Base-by-base conservation (phyloP, 129 eudicot species). In the Chrysanthemum seticuspe region DNA sequence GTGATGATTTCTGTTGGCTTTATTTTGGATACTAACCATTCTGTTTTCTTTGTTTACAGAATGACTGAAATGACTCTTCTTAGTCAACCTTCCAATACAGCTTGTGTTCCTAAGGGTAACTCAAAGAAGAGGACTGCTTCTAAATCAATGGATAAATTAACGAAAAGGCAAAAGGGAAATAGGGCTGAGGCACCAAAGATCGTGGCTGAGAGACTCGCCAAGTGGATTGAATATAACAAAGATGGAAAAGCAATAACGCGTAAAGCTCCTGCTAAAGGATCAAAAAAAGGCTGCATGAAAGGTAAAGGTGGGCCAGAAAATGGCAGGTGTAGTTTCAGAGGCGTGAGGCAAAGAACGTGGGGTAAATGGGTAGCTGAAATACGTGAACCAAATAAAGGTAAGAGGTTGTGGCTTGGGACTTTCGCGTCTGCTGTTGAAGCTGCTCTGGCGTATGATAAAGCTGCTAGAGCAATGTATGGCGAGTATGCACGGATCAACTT, bases 321-420 rank as follows among this genome's bases (percentile, higher is more conserved):
- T 29, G 52, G 87, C 0, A 45, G 49, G 13, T 84, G 89, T 60
- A 79, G 68, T 8, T 94, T 76, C 51, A 84, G 96, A 77, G 98
- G 98, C 45, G 98, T 94, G 44, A 81, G 98, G 65, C 98, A 94
- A 79, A 83, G 98, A 80, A 90, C 87, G 3, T 94, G 96, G 97
- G 98, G 98, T 14, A 94, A 90, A 87, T 90, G 98, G 98, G 98
- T 94, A 10, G 96, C 97, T 1, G 98, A 94, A 66, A 90, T 94
- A 36, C 82, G 97, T 12, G 98, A 87, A 76, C 98, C 98, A 0
- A 84, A 90, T 44, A 75, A 84, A 72, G 93, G 97, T 36, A 83
- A 78, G 12, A 83, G 93, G 64, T 74, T 94, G 3, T 94, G 98
- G 98, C 77, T 94, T 14, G 98, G 98, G 36, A 90, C 98, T 5